Conservation (phyloP, 78 protist species). For the Dictyostelium brefeldianum region DNA sequence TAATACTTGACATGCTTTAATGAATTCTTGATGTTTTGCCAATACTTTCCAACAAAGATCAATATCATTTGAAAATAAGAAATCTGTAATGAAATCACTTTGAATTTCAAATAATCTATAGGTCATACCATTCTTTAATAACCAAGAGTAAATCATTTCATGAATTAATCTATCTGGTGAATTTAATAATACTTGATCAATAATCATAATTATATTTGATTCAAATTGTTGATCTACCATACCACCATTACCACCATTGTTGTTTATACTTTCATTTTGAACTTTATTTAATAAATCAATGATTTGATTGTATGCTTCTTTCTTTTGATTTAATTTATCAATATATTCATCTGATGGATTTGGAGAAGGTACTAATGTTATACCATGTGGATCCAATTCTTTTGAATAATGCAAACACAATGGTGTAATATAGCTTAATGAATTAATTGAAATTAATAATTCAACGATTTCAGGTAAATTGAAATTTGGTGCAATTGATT, state of each 20-base stretch:
- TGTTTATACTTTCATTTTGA: not conserved
- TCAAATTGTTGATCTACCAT: not conserved
- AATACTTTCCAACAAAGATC: conserved; percentile 55
- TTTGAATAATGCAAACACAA: not conserved
- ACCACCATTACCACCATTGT: not conserved
- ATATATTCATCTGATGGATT: not conserved
- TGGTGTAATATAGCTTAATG: conserved; percentile 12
- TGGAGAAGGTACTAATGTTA: not conserved
- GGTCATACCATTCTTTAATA: not conserved
- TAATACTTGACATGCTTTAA: conserved; percentile 8
- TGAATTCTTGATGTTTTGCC: conserved; percentile 14
- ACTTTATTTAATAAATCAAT: conserved; percentile 3
- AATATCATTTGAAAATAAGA: conserved; percentile 25
- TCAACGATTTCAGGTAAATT: not conserved
- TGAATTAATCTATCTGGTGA: conserved; percentile 20
- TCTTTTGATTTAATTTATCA: not conserved
- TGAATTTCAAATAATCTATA: not conserved
- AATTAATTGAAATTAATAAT: not conserved
- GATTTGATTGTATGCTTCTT: not conserved
- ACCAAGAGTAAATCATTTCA: conserved; percentile 32
- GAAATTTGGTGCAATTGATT: conserved; percentile 32
- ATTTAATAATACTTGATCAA: not conserved
- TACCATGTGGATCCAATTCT: conserved; percentile 33
- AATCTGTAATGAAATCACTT: conserved; percentile 19
- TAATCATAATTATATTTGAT: conserved; percentile 13